Evolutionary conservation across 2,329 filamentous ascomycete species (phyloP).

Genomic region (Diaporthe caulivora): DNA sequence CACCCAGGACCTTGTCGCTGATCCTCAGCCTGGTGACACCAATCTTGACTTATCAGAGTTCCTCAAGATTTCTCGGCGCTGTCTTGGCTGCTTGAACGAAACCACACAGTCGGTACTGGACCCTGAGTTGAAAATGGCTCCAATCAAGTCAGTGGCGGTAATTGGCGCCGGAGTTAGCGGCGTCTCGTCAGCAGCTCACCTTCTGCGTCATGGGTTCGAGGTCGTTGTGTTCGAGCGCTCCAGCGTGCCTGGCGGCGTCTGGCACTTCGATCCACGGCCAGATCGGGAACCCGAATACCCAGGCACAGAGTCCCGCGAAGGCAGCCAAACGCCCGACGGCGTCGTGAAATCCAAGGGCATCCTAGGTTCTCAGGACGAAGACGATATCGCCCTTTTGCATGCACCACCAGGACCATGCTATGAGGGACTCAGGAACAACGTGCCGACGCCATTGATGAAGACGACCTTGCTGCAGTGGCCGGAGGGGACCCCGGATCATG

Average conservation of each 20-base stretch:
- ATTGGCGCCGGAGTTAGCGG: conserved; percentile 57
- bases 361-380: not conserved
- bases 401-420: conserved; percentile 67
- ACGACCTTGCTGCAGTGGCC: conserved; percentile 65
- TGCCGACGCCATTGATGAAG: conserved; percentile 70
- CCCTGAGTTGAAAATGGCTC: conserved; percentile 12
- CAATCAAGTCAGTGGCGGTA: conserved; percentile 49
- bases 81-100: not conserved
- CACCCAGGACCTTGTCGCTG: not conserved
- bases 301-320: conserved; percentile 44
- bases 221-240: conserved; percentile 56
- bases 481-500: conserved; percentile 68
- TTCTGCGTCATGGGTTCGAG: conserved; percentile 50
- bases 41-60: no score
- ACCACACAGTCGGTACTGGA: no score
- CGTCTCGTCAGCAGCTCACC: conserved; percentile 53
- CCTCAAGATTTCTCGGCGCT: not conserved
- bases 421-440: conserved; percentile 76
- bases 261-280: conserved; percentile 51
- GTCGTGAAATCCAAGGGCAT: not conserved
- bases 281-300: conserved; percentile 51
- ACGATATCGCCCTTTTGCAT: conserved; percentile 45
- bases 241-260: conserved; percentile 51
- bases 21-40: not conserved
- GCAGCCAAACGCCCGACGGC: not conserved